Conservation (phyloP, 2,329 filamentous ascomycete genomes). For the Aspergillus niger region DNA sequence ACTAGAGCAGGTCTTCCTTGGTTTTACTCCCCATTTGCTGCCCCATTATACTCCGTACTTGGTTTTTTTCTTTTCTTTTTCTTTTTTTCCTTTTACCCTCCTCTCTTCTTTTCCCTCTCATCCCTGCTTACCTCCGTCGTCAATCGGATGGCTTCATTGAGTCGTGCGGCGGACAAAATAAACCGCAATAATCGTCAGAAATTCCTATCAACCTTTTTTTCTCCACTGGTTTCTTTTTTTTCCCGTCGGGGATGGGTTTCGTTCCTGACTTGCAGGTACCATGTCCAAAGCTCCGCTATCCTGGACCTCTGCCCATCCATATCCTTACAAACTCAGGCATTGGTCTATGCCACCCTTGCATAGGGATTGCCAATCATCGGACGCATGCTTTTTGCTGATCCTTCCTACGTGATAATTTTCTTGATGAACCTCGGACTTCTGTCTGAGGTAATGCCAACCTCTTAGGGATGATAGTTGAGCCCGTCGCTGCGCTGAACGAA, state of each 20-base stretch:
- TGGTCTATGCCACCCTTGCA: conserved; percentile 24
- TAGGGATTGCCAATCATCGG: conserved; percentile 16
- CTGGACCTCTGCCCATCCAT: conserved; percentile 11
- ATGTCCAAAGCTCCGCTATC: conserved; percentile 4
- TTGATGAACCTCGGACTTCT: conserved; percentile 8
- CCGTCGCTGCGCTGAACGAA: conserved; percentile 1
- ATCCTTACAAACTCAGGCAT: conserved; percentile 15
- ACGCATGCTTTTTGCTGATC: conserved; percentile 14
- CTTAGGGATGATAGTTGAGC: conserved; percentile 5
- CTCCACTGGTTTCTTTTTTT: background rate
- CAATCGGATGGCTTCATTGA: background rate
- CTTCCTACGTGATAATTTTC: conserved; percentile 9
- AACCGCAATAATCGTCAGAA: background rate
- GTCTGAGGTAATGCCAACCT: conserved; percentile 2
- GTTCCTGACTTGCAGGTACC: conserved; percentile 15
- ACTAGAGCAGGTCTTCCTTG: background rate
- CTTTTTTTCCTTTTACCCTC: background rate
- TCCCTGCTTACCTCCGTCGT: background rate
- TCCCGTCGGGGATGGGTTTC: conserved; percentile 4
- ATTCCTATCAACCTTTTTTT: background rate
- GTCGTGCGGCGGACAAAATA: background rate
- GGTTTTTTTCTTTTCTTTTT: background rate
- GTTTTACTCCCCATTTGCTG: background rate
- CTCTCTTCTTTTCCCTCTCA: no score
- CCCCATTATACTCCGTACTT: conserved; percentile 4